Evolutionary conservation across 306 rosid species (phyloP).

Genomic region (Acacia confusa): DNA sequence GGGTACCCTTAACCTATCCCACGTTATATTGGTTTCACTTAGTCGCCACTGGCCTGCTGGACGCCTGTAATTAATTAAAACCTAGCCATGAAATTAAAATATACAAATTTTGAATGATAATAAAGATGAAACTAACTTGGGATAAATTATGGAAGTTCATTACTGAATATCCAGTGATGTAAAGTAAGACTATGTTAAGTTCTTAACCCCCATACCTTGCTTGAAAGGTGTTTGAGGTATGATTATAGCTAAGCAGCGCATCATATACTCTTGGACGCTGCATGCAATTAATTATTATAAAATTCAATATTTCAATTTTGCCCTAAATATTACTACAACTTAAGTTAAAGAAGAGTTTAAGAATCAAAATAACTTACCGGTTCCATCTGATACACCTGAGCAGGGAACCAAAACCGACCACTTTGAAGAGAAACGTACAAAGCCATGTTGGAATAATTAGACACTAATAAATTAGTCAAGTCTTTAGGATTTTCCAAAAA

Average conservation of each 20-base stretch:
- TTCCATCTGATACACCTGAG: conserved; percentile 44
- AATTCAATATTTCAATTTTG: neutral
- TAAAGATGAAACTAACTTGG: neutral
- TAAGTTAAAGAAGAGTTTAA: neutral
- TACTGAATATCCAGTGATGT: neutral
- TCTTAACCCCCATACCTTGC: neutral
- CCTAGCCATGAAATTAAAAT: neutral
- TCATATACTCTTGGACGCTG: conserved; percentile 48
- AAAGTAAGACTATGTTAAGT: neutral
- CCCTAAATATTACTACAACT: too few species aligned
- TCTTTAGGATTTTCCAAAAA: conserved; percentile 2
- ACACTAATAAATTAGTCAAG: conserved; percentile 2
- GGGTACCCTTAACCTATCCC: conserved; percentile 57
- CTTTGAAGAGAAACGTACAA: conserved; percentile 53
- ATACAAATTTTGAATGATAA: neutral
- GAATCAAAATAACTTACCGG: neutral
- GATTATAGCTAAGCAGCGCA: conserved; percentile 54
- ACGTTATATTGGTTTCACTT: conserved; percentile 41
- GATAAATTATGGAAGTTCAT: neutral
- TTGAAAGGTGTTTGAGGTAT: conserved; percentile 28
- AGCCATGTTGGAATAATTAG: conserved; percentile 38
- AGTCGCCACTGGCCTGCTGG: conserved; percentile 44
- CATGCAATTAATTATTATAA: conserved; percentile 30
- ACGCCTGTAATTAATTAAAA: conserved; percentile 40
- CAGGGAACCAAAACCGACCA: conserved; percentile 65